These are phyloP conservation scores for Petrea volubilis DNA, from an alignment of 257 asterid species.

Conservation along the genomic window DNA sequence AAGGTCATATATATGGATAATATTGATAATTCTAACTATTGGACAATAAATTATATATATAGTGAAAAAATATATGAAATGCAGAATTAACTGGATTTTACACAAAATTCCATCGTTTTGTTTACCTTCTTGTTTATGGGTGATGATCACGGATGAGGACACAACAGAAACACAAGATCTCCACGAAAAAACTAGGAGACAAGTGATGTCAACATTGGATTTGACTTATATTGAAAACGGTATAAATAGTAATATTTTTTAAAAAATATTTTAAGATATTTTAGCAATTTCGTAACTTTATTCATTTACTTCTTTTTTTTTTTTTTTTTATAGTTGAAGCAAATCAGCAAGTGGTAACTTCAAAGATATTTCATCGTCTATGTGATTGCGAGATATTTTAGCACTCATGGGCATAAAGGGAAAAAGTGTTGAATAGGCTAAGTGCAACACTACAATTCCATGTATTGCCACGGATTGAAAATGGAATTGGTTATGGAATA, in stretches of 20 bases:
- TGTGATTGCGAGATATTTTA: no score
- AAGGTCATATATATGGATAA: neutral
- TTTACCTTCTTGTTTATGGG: slow-evolving; percentile 21
- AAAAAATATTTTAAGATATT: no score
- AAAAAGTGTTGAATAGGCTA: no score
- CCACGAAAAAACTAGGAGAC: neutral
- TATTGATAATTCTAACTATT: slow-evolving; percentile 21
- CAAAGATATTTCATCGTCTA: no score
- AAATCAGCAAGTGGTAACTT: no score
- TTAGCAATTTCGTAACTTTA: no score
- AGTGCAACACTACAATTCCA: no score
- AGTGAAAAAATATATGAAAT: slow-evolving; percentile 5
- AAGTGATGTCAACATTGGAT: neutral
- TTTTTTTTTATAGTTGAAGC: no score
- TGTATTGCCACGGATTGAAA: no score
- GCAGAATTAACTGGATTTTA: slow-evolving; percentile 3
- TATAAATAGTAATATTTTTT: neutral
- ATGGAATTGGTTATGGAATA: no score
- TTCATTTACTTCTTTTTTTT: no score
- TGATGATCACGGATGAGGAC: slow-evolving; percentile 22
- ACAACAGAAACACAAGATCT: slow-evolving; percentile 4
- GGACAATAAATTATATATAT: slow-evolving; percentile 19
- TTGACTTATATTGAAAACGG: neutral
- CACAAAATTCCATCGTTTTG: neutral
- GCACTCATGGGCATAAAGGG: no score